Evolutionary conservation across 2,329 filamentous ascomycete species (phyloP), one percentile per base, ranked within the genome.

Genomic region (Fusarium nematophilum): DNA sequence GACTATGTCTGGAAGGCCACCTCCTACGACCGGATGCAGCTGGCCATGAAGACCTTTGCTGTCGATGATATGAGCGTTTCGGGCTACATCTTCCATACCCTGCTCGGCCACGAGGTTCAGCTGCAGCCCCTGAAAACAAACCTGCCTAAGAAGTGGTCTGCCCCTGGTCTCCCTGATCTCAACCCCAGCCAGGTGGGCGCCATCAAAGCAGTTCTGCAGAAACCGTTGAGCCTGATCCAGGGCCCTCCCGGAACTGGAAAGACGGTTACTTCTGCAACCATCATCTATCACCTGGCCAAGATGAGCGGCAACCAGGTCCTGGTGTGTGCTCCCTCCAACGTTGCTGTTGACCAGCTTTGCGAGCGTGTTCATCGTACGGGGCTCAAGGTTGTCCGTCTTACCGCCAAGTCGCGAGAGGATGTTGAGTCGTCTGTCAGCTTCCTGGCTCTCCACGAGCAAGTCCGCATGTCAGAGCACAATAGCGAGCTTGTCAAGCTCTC

Each of bases 1-100:
- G 95, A 99, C 75, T 99, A 99, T 72, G 95, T 99, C 51, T 99
- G 95, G 95, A 99, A 99, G 75, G 95, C 96, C 11, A 99, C 96
- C 1, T 98, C 94, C 0, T 99, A 99, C 73, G 95, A 99, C 72
- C 93, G 95, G 62, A 99, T 99, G 95, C 95, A 99, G 76, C 87
- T 93, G 65, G 96, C 95, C 49, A 98, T 99, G 94, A 98, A 97
- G 83, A 98, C 92, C 0, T 99, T 99, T 73, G 95, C 95, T 6
- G 88, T 98, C 37, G 94, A 99, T 68, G 95, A 99, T 76, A 91
- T 96, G 90, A 97, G 93, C 71, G 94, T 99, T 36, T 98, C 95
- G 17, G 95, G 95, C 30, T 99, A 97, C 78, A 97, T 99, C 64
- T 99, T 98, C 80, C 95, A 99, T 75, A 95, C 95, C 65, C 85